These are phyloP conservation scores for Yamadazyma nakazawae DNA, from an alignment of 805 yeast species.

Conservation along the genomic window DNA sequence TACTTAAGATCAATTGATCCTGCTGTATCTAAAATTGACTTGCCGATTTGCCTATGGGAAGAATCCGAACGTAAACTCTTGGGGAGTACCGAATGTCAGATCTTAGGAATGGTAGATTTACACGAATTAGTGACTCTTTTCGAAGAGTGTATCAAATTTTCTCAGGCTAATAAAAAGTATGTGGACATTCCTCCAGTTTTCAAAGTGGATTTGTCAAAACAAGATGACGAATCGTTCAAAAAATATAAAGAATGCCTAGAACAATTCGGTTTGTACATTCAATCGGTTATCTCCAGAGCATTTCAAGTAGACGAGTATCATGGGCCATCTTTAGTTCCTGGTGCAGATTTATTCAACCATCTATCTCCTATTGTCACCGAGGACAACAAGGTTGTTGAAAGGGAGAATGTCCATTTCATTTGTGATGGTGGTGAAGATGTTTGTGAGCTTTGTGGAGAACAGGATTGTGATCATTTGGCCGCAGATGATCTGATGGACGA, in stretches of 20 bases:
- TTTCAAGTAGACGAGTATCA: conserved; percentile 77
- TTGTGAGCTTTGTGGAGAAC: conserved; percentile 33
- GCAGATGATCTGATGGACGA: conserved; percentile 15
- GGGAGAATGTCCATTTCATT: conserved; percentile 63
- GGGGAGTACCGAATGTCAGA: conserved; percentile 58
- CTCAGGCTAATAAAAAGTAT: conserved; percentile 23
- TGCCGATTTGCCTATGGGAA: conserved; percentile 69
- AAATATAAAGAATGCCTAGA: conserved; percentile 26
- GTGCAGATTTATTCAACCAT: conserved; percentile 89
- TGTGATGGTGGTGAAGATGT: conserved; percentile 28
- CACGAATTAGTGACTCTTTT: conserved; percentile 41
- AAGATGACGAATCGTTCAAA: conserved; percentile 18
- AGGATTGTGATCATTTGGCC: conserved; percentile 26
- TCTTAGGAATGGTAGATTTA: conserved; percentile 55
- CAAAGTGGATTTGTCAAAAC: conserved; percentile 15
- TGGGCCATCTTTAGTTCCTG: conserved; percentile 78
- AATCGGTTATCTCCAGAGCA: conserved; percentile 70
- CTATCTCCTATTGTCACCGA: conserved; percentile 29
- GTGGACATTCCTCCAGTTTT: conserved; percentile 39
- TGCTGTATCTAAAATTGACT: conserved; percentile 22
- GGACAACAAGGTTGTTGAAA: conserved; percentile 11
- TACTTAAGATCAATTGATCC: conserved; percentile 57
- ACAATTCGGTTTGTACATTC: conserved; percentile 55
- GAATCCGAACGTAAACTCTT: conserved; percentile 45
- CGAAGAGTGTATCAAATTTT: conserved; percentile 41